Percentiles rank a stretch among this genome's conserved stretches.
These are phyloP conservation scores for Hyphodiscus hymeniophilus DNA, from an alignment of 495 filamentous ascomycete genomes.

Conservation along the genomic window DNA sequence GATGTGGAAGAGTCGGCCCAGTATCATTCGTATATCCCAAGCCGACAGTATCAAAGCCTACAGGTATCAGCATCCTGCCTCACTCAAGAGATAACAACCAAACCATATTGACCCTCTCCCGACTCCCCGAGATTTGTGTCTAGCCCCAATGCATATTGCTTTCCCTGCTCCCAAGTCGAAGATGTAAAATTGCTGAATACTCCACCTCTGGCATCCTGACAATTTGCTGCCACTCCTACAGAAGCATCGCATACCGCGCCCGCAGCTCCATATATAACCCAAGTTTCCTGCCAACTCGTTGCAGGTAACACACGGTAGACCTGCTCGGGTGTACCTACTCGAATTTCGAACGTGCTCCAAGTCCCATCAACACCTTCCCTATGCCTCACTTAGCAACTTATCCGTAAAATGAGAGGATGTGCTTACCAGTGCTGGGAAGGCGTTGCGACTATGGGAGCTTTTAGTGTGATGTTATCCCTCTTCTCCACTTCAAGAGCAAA, in stretches of 20 bases:
- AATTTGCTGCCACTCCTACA: constrained; percentile 27
- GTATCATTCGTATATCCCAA: constrained; percentile 27
- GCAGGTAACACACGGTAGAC: constrained; percentile 29
- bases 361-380: constrained; percentile 24
- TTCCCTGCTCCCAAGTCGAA: constrained; percentile 34
- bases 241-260: constrained; percentile 28
- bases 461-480: not conserved
- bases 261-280: constrained; percentile 25
- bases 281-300: constrained; percentile 29
- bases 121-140: constrained; percentile 6
- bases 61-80: constrained; percentile 25
- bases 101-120: constrained; percentile 16
- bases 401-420: not conserved
- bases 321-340: constrained; percentile 27
- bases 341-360: constrained; percentile 31
- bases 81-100: constrained; percentile 7
- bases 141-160: constrained; percentile 19
- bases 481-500: not conserved
- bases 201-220: constrained; percentile 35
- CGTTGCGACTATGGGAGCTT: not conserved
- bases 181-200: constrained; percentile 37
- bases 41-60: constrained; percentile 45
- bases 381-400: not conserved
- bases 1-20: constrained; percentile 36
- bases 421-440: not conserved